Percentiles rank a stretch among this genome's conserved stretches.
phyloP scores from a whole-genome alignment of 768 basidiomycete genomes.

The Boletus rufocinnamomeus region DNA sequence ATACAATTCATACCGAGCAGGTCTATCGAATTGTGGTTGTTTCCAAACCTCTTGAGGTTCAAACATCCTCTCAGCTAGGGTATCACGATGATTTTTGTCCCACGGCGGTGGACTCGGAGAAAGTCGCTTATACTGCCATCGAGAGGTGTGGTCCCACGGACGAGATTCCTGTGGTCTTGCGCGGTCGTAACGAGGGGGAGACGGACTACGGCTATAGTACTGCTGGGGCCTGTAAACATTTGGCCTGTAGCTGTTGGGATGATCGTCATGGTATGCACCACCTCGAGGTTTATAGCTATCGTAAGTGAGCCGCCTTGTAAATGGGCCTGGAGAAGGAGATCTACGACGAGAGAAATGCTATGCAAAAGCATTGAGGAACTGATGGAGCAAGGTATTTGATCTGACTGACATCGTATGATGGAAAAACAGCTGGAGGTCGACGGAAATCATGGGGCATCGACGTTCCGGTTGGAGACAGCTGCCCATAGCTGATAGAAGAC shows the following conservation, averaged over 20 bases:
- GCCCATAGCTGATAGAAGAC: conserved; percentile 33
- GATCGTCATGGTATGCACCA: conserved; percentile 41
- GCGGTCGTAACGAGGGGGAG: conserved; percentile 52
- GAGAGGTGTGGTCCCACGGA: conserved; percentile 47
- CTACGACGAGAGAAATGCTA: conserved; percentile 40
- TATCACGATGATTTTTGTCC: conserved; percentile 39
- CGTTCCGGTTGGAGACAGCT: conserved; percentile 27
- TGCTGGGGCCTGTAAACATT: conserved; percentile 37
- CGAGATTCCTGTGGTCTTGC: conserved; percentile 44
- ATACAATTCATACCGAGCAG: conserved; percentile 43
- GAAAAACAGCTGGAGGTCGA: conserved; percentile 26
- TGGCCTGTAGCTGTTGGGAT: conserved; percentile 47
- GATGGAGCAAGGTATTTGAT: conserved; percentile 19
- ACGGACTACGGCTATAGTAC: conserved; percentile 49
- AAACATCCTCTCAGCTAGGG: conserved; percentile 56
- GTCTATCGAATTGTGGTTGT: conserved; percentile 52
- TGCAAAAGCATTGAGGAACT: conserved; percentile 24
- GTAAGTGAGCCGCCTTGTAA: conserved; percentile 47
- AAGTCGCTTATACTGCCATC: conserved; percentile 49
- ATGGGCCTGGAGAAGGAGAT: conserved; percentile 51
- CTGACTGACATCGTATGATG: conserved; percentile 37
- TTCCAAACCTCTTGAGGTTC: conserved; percentile 78
- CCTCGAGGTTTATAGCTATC: conserved; percentile 54
- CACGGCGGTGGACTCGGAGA: conserved; percentile 37
- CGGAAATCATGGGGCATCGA: conserved; percentile 31